Conservation (phyloP, 139 green algal genomes). For the Tetraselmis striata region DNA sequence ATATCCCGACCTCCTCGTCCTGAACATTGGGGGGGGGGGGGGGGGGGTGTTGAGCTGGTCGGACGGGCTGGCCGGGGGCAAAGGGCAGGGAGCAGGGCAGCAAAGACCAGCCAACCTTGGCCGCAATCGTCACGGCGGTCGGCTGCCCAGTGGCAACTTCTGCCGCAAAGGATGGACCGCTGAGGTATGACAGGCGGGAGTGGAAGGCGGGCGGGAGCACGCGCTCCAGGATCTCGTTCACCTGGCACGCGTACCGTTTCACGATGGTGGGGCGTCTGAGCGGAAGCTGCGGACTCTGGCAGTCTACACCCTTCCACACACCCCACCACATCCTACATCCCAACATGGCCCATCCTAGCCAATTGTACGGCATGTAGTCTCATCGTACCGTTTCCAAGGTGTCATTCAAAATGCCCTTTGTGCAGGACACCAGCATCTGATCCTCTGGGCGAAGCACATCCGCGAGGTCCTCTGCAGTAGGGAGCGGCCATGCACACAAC, state of each 20-base stretch:
- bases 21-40: no score
- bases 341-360: no score
- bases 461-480: slow-evolving; percentile 2
- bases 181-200: slow-evolving; percentile 44
- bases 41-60: no score
- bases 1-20: slow-evolving; percentile 24
- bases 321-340: no score
- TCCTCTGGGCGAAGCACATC: slow-evolving; percentile 20
- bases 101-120: neutral
- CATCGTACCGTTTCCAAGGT: slow-evolving; percentile 51
- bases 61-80: no score
- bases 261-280: no score
- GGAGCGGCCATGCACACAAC: neutral
- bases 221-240: slow-evolving; percentile 49
- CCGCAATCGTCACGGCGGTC: slow-evolving; percentile 51
- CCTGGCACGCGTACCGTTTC: no score
- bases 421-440: slow-evolving; percentile 66
- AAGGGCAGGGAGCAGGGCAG: no score
- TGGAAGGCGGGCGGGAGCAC: slow-evolving; percentile 34
- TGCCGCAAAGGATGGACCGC: slow-evolving; percentile 52
- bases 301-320: no score
- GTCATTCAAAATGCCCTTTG: slow-evolving; percentile 74
- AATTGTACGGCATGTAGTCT: no score
- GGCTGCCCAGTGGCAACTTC: slow-evolving; percentile 39
- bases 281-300: no score